Base-by-base conservation (phyloP, 2,329 filamentous ascomycete species). In the Capronia coronata region DNA sequence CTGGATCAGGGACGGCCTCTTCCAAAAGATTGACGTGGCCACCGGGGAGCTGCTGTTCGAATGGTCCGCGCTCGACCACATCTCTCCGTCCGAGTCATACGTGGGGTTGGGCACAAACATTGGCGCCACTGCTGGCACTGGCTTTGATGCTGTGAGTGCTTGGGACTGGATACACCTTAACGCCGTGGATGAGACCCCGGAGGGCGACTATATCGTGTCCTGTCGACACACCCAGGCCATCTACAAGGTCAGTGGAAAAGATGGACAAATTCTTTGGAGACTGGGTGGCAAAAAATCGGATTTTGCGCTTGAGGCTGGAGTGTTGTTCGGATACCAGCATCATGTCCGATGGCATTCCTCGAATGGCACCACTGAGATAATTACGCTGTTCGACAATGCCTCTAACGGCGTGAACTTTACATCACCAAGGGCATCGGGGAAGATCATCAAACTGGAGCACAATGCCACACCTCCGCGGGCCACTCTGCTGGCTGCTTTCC, bases 401-500 rank as follows among this genome's bases (percentile, higher is more conserved):
- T 67, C 54, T 25, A 68, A 70, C 38, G 67, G 67, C 0, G 68
- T 60, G 49, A 67, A 68, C 50, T 52, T 54, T 43, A 68, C 67
- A 1, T 64, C 68, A 39, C 30, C 55, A 1, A 64, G 63, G 44
- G 69, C 67, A 14, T 61, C 62, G 2, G 66, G 67, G 9, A 67
- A 68, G 65, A 62, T 66, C 23, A 64, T 68, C 42, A 48, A 65
- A 13, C 65, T 69, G 45, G 62, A 69, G 30, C 67, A 69, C 42
- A 46, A 58, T 9, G 60, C 56, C 10, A 63, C 64, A 27, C 67
- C 64, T 2, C 67, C 67, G 2, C 61, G 54, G 1, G 13, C 66
- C 5, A 82, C 75, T 1, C 76, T 76, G 51, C 77, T 69, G 1
- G 77, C 75, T 43, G 76, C 70, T 54, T 85, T 82, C 1, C 77